Percentiles rank a stretch among this genome's conserved stretches.
Evolutionary conservation across 345 rosid genomes (phyloP).

Genomic region (Eucalyptus coolabah): DNA sequence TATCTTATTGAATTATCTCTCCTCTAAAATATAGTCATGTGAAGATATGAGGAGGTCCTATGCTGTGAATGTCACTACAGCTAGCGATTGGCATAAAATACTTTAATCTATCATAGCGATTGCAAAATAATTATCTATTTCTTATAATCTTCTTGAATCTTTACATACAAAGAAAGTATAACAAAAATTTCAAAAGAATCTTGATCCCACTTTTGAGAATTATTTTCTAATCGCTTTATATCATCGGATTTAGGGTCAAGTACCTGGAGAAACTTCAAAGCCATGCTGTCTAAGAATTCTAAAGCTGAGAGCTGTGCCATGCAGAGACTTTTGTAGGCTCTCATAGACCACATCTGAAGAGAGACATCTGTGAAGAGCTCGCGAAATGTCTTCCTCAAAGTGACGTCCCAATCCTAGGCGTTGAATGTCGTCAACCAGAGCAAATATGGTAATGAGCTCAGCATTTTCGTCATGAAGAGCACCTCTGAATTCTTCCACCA

Average conservation of each 20-base stretch:
- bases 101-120: not conserved
- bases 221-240: too few relatives aligned
- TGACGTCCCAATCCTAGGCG: conserved; percentile 19
- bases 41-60: not conserved
- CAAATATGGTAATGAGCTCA: not conserved
- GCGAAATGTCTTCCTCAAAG: conserved; percentile 11
- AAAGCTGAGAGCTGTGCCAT: conserved; percentile 17
- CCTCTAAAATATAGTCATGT: not conserved
- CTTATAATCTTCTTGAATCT: too few relatives aligned
- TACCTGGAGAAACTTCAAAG: conserved; percentile 17
- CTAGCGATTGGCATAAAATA: not conserved
- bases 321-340: not conserved
- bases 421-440: conserved; percentile 29
- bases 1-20: too few relatives aligned
- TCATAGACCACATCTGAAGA: not conserved
- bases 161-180: not conserved
- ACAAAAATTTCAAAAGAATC: not conserved
- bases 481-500: too few relatives aligned
- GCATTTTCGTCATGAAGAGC: not conserved
- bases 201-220: not conserved
- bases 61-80: not conserved
- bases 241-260: too few relatives aligned
- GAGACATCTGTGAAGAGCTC: not conserved
- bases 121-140: too few relatives aligned
- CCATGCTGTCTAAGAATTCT: conserved; percentile 35